Base-by-base conservation (phyloP, 2,329 filamentous ascomycete genomes). In the Rhexocercosporidium sp. region DNA sequence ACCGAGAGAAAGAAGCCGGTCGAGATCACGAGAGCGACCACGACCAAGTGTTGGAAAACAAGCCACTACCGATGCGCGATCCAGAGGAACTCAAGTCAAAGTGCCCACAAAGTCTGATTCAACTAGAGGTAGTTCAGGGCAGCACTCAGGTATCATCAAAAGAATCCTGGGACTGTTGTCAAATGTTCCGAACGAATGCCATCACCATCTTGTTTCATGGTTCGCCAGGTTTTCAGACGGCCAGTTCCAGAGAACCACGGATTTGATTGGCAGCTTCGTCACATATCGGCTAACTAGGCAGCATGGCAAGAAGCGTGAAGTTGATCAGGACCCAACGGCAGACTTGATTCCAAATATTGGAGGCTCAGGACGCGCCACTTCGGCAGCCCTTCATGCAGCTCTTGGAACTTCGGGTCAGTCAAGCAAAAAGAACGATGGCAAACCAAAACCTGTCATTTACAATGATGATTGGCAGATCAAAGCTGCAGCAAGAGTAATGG, bases 381-480 rank as follows among this genome's bases (percentile, higher is more conserved):
- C 84, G 1, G 87, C 90, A 8, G 90, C 91, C 68, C 82, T 96
- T 5, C 92, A 96, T 75, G 91, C 92, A 39, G 92, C 92, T n/a
- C 84, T 96, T 20, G 90, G 85, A 22, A 78, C 84, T 53, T 79
- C 82, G 22, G 80, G 82, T 2, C 79, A 82, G 41, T 74, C 82
- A 2, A 80, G 82, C 12, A 88, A 86, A 75, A 87, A 85, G 74
- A 78, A 82, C 22, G 86, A 86, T 62, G 84, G 86, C 37, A 82
- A 84, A 34, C 79, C 84, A 8, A 87, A 86, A 71, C 83, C 83
- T 69, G 83, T 88, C 1, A 80, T 88, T 0, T 96, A 96, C 76
- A 84, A 85, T 22, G 92, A 95, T 66, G 94, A 97, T 75, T 97
- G 94, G 94, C 94, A 97, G 78, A 88, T 97, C 65, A 91, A 89